Percentiles rank a stretch among this genome's conserved stretches.
Conservation (phyloP, 352 stramenopile genomes). For the Hyaloperonospora brassicae region DNA sequence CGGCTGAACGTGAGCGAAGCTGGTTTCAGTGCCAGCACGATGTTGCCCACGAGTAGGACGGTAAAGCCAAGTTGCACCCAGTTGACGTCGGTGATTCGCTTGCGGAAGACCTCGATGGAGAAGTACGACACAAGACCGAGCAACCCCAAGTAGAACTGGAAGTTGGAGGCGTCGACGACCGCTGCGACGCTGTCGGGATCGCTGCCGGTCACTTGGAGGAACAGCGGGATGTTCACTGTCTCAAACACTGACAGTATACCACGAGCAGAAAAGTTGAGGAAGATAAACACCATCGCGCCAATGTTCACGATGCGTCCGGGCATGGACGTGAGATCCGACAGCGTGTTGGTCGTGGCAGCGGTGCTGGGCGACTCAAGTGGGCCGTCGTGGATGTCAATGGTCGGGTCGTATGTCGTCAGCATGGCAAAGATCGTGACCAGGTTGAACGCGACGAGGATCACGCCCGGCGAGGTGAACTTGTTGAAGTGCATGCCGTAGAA, state of each 20-base stretch:
- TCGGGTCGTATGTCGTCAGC: constrained; percentile 48
- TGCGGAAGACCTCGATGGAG: constrained; percentile 69
- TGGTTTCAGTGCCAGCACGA: constrained; percentile 43
- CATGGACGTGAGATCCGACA: constrained; percentile 47
- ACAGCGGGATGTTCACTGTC: constrained; percentile 79
- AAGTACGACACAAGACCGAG: constrained; percentile 73
- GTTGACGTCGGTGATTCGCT: constrained; percentile 53
- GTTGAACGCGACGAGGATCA: constrained; percentile 61
- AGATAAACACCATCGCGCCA: constrained; percentile 68
- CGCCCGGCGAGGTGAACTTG: constrained; percentile 59
- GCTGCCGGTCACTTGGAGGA: constrained; percentile 56
- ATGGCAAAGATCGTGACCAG: constrained; percentile 56
- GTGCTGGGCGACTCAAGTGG: constrained; percentile 41
- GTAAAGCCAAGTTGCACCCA: constrained; percentile 66
- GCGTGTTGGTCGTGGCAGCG: constrained; percentile 30
- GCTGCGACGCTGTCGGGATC: constrained; percentile 42
- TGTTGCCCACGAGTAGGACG: constrained; percentile 54
- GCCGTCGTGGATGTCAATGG: constrained; percentile 48
- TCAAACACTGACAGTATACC: constrained; percentile 78
- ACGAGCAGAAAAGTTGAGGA: constrained; percentile 69
- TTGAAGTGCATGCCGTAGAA: constrained; percentile 64
- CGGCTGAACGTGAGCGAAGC: constrained; percentile 39
- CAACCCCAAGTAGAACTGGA: constrained; percentile 73
- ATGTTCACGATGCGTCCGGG: constrained; percentile 65
- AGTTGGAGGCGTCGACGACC: constrained; percentile 67